Conservation (phyloP, 2,329 filamentous ascomycete species). For the Mycosphaerella arachidis region DNA sequence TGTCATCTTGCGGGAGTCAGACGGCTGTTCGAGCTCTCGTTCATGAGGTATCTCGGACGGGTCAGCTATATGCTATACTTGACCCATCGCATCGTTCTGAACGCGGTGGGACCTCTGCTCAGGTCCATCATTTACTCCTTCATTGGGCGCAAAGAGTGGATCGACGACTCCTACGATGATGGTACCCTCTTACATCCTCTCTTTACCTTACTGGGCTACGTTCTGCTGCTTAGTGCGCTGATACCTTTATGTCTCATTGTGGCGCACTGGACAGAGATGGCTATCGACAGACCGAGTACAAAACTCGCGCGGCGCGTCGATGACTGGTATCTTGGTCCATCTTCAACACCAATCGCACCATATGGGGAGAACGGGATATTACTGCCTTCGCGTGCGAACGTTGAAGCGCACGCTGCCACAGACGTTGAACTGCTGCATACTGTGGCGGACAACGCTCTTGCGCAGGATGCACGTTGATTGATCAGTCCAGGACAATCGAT, state of each 20-base stretch:
- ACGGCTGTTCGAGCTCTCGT: constrained; percentile 11
- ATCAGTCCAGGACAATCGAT: background rate
- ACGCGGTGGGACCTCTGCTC: constrained; percentile 2
- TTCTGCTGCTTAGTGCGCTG: constrained; percentile 4
- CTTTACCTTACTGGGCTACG: constrained; percentile 7
- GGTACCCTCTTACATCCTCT: constrained; percentile 1
- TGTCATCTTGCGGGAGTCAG: constrained; percentile 12
- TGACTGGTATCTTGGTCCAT: background rate
- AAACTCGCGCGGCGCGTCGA: constrained; percentile 14
- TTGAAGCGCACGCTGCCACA: background rate
- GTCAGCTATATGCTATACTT: constrained; percentile 24
- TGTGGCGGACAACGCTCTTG: background rate
- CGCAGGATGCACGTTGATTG: background rate
- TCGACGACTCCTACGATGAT: constrained; percentile 5
- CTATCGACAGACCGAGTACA: constrained; percentile 14
- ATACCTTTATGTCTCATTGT: constrained; percentile 10
- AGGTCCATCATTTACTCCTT: constrained; percentile 1
- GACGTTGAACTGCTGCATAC: background rate
- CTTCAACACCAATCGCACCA: background rate
- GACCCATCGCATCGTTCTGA: constrained; percentile 17
- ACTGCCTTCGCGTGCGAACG: background rate
- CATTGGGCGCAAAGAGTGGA: constrained; percentile 1
- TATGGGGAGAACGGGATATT: background rate
- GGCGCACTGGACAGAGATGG: constrained; percentile 12
- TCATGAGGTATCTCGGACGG: constrained; percentile 16